A percentile compares a stretch with the other conserved stretches of the same genome.
These are phyloP conservation scores for Pholiota molesta DNA, from an alignment of 768 basidiomycete species.

Conservation along the genomic window DNA sequence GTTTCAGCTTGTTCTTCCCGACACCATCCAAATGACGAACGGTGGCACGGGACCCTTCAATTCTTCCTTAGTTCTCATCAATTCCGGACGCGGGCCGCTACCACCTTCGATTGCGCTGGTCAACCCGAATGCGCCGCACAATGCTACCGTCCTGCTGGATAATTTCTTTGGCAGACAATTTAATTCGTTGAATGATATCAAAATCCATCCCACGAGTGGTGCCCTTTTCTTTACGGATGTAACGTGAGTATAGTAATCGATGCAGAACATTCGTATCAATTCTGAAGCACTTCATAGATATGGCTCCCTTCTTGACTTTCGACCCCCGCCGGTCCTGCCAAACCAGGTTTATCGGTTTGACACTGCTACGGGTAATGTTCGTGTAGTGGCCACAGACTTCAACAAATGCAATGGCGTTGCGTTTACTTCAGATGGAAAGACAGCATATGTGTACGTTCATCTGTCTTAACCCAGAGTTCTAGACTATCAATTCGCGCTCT, in stretches of 20 bases:
- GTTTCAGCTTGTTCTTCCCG: constrained; percentile 56
- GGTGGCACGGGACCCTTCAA: constrained; percentile 67
- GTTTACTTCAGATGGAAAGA: constrained; percentile 64
- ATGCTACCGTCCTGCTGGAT: constrained; percentile 70
- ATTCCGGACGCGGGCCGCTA: constrained; percentile 63
- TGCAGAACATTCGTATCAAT: neutral
- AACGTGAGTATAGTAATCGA: constrained; percentile 42
- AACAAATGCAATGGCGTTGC: constrained; percentile 75
- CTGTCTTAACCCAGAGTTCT: neutral
- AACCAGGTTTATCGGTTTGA: constrained; percentile 82
- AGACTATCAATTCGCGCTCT: neutral
- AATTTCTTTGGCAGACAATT: constrained; percentile 83
- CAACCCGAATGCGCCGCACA: constrained; percentile 64
- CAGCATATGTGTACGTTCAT: constrained; percentile 59
- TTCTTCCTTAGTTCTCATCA: constrained; percentile 60
- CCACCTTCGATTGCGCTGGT: constrained; percentile 69
- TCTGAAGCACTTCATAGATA: no score
- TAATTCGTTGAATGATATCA: constrained; percentile 81
- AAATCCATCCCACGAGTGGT: constrained; percentile 65
- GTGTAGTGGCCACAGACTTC: constrained; percentile 79
- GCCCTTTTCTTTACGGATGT: constrained; percentile 78
- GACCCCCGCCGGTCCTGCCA: constrained; percentile 65
- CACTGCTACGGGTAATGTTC: constrained; percentile 62
- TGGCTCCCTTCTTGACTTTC: constrained; percentile 67
- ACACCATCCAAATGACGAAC: constrained; percentile 70